A percentile compares a stretch with the other conserved stretches of the same genome.
Conservation (phyloP, 257 asterid genomes). For the Ligustrum vulgare region DNA sequence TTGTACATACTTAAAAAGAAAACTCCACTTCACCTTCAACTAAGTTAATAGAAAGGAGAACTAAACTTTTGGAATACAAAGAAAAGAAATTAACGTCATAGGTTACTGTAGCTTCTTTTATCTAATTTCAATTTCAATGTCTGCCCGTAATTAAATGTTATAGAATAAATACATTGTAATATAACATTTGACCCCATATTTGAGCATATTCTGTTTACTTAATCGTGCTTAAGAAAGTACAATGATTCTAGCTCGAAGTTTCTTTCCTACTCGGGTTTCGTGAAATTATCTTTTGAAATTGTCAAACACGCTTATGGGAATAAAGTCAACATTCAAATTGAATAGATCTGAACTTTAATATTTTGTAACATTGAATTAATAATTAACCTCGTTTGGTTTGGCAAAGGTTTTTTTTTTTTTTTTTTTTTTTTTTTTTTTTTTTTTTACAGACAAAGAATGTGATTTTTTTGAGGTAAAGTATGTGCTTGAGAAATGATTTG, state of each 20-base stretch:
- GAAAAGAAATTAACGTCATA: too few species aligned
- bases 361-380: background rate
- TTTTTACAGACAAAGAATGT: too few species aligned
- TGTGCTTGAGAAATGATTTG: too few species aligned
- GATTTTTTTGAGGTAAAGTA: too few species aligned
- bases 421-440: too few species aligned
- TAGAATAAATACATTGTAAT: background rate
- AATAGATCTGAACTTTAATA: background rate
- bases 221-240: constrained; percentile 29
- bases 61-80: too few species aligned
- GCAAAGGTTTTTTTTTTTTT: too few species aligned
- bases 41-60: too few species aligned
- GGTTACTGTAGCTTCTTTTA: too few species aligned
- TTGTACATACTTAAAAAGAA: too few species aligned
- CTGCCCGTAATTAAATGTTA: constrained; percentile 1
- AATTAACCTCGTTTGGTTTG: too few species aligned
- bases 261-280: constrained; percentile 37
- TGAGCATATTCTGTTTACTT: background rate
- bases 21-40: too few species aligned
- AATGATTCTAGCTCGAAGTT: constrained; percentile 33
- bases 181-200: background rate
- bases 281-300: constrained; percentile 17
- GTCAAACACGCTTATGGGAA: constrained; percentile 29
- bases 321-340: constrained; percentile 40
- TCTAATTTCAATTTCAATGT: background rate